Evolutionary conservation across 768 basidiomycete species (phyloP), one percentile per base, ranked within the genome.

Genomic region (Chalciporus pseudorubinellus): DNA sequence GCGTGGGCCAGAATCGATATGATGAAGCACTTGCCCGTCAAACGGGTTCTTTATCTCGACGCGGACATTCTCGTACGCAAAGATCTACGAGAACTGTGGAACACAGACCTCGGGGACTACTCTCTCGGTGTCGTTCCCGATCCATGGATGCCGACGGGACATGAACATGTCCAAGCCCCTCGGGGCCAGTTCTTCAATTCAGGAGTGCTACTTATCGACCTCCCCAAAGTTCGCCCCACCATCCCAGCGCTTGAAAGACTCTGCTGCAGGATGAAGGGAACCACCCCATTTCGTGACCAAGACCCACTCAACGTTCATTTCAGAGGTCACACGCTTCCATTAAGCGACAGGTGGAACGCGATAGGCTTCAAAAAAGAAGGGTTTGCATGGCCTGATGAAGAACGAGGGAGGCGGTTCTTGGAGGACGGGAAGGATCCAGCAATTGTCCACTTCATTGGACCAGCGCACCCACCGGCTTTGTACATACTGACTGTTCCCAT

Each of bases 401-500:
- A 65, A 77, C 43, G 58, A 68, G 34, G 34, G 3, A 38, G 22
- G 6, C 46, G 74, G 8, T 50, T 61, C 22, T 54, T 76, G n/a
- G 60, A 60, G 14, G 62, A 64, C 21, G 70, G 75, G 68, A 56
- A 66, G 16, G 61, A 75, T 34, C 72, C 77, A 0, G 52, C 52
- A 3, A 72, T 82, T 42, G 75, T 82, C 4, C 80, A 80, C 55
- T 81, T 81, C 63, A 78, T 79, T 5, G 78, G 80, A 1, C 74
- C 78, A 10, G 66, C 77, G 10, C 63, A 79, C 57, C 78, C 79
- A 2, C 58, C 57, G 2, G 36, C 79, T 51, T 70, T 61, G 3
- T 65, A 69, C 4, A 73, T 79, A 9, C 60, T 80, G 51, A 78
- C 77, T 53, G 72, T 73, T 3, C 75, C 67, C 50, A 67, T 77